Evolutionary conservation across 805 yeast genomes (phyloP).

Genomic region (Pichia californica): DNA sequence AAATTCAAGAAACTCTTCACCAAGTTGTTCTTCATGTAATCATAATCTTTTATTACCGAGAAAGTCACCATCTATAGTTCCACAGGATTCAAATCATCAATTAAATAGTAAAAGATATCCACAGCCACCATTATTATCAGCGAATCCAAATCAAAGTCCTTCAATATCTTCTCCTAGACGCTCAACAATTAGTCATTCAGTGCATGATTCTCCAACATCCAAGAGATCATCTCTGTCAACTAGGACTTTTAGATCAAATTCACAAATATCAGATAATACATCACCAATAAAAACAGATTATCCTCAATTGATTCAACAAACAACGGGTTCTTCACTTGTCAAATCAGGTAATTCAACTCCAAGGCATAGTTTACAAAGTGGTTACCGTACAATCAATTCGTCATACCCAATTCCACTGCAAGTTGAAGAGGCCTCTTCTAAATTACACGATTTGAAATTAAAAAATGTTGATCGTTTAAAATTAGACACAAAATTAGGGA

Average conservation of each 20-base stretch:
- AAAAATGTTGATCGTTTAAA: conserved; percentile 26
- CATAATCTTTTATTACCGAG: neutral
- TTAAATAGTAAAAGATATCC: conserved; percentile 2
- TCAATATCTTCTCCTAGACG: conserved; percentile 11
- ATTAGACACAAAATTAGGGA: conserved; percentile 24
- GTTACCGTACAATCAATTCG: neutral
- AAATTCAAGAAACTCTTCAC: conserved; percentile 14
- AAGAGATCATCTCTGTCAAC: conserved; percentile 28
- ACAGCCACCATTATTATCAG: conserved; percentile 8
- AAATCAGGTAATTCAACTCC: conserved; percentile 10
- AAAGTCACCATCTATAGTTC: neutral
- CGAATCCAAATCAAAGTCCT: neutral
- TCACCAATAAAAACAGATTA: conserved; percentile 19
- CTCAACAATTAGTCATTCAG: conserved; percentile 3
- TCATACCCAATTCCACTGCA: conserved; percentile 14
- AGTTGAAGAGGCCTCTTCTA: conserved; percentile 24
- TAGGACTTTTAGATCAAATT: conserved; percentile 29
- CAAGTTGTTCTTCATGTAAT: conserved; percentile 3
- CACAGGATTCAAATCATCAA: neutral
- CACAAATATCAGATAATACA: conserved; percentile 21
- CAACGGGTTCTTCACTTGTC: neutral
- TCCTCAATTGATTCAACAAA: conserved; percentile 3
- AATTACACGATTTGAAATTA: conserved; percentile 23
- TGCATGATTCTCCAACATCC: conserved; percentile 22
- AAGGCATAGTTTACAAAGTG: conserved; percentile 1